These are phyloP conservation scores for Licmophora abbreviata DNA, from an alignment of 108 stramenopile species.

Conservation along the genomic window DNA sequence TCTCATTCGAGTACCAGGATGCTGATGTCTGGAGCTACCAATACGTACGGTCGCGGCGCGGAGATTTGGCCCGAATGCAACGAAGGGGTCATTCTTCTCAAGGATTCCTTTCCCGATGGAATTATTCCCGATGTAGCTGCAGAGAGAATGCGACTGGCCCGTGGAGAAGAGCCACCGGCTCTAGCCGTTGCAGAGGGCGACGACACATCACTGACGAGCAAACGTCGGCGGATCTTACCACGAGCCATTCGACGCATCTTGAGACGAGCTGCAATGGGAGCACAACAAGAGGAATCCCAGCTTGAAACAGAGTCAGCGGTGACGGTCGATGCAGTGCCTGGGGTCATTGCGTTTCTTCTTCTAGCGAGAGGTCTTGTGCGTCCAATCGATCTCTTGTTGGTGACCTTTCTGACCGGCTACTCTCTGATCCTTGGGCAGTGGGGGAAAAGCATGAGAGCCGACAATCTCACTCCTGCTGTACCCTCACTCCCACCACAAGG, in stretches of 20 bases:
- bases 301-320: slow-evolving; percentile 4
- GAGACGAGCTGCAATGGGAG: slow-evolving; percentile 27
- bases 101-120: slow-evolving; percentile 60
- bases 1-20: too few species aligned
- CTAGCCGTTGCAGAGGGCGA: slow-evolving; percentile 4
- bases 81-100: slow-evolving; percentile 35
- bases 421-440: slow-evolving; percentile 21
- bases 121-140: slow-evolving; percentile 25
- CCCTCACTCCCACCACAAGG: slow-evolving; percentile 60
- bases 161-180: too few species aligned
- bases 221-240: slow-evolving; percentile 1
- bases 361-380: slow-evolving; percentile 29
- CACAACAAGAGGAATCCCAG: slow-evolving; percentile 15
- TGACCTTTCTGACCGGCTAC: slow-evolving; percentile 27
- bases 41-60: slow-evolving; percentile 48
- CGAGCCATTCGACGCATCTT: slow-evolving; percentile 21
- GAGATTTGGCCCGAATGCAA: slow-evolving; percentile 73
- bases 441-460: slow-evolving; percentile 13
- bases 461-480: slow-evolving; percentile 24
- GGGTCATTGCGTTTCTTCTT: slow-evolving; percentile 20
- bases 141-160: too few species aligned
- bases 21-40: background rate
- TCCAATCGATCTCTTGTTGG: slow-evolving; percentile 22
- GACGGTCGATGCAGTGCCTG: slow-evolving; percentile 30
- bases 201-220: too few species aligned